Conservation (phyloP, 208 protist genomes). For the Leishmania arabica region DNA sequence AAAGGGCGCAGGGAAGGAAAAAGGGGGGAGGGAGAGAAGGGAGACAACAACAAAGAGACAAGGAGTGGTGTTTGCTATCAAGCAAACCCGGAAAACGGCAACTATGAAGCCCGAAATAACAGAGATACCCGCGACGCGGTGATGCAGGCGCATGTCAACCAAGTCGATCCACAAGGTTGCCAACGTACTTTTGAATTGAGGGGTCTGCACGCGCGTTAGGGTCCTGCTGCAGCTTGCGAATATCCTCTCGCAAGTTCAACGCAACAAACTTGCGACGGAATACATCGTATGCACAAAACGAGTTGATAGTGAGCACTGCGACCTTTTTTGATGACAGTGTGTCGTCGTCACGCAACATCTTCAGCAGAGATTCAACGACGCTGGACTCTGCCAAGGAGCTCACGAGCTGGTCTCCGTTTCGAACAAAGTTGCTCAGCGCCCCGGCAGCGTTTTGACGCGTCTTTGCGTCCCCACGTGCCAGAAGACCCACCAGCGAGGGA, state of each 20-base stretch:
- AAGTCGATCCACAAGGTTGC: constrained; percentile 24
- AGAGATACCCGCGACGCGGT: constrained; percentile 8
- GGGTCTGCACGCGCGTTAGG: constrained; percentile 40
- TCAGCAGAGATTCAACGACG: constrained; percentile 76
- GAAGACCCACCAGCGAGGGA: constrained; percentile 72
- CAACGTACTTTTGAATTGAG: constrained; percentile 79
- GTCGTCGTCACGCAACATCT: constrained; percentile 72
- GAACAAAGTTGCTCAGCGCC: constrained; percentile 94
- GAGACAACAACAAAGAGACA: too few species aligned
- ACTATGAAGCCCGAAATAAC: constrained; percentile 13
- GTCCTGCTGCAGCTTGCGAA: constrained; percentile 60
- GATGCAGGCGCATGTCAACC: constrained; percentile 8
- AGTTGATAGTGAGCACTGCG: constrained; percentile 88
- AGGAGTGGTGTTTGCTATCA: background rate
- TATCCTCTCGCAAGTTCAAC: constrained; percentile 53
- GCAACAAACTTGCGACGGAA: constrained; percentile 67
- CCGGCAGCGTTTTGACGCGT: constrained; percentile 95
- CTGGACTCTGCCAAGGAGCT: constrained; percentile 59
- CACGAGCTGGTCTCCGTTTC: constrained; percentile 88
- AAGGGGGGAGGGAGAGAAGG: background rate
- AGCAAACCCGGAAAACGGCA: constrained; percentile 8
- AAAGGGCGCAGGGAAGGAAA: background rate
- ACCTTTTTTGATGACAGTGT: constrained; percentile 72
- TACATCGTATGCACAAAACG: constrained; percentile 89
- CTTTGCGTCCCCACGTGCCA: constrained; percentile 90